Conservation (phyloP, 73 alveolate genomes). For the Blepharisma stoltei region DNA sequence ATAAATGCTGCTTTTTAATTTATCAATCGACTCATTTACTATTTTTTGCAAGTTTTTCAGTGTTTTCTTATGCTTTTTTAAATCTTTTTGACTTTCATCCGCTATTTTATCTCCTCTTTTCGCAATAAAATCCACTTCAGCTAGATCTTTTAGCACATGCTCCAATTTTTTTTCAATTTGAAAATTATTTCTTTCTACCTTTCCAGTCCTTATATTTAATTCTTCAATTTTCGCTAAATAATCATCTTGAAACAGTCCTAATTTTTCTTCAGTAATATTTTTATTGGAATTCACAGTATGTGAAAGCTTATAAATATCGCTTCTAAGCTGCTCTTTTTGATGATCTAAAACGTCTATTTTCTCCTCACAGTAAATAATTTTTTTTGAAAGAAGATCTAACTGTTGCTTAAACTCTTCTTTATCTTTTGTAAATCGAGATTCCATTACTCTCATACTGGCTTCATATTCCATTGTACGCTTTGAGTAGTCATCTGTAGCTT, state of each 20-base stretch:
- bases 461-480: not conserved
- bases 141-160: not conserved
- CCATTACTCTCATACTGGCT: not conserved
- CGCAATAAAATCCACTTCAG: slow-evolving; percentile 5
- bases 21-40: not conserved
- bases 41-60: not conserved
- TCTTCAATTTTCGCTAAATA: too few relatives aligned
- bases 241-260: not conserved
- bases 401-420: not conserved
- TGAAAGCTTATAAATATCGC: not conserved
- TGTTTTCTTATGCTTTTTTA: not conserved
- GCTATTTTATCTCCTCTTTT: not conserved
- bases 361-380: not conserved
- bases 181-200: too few relatives aligned
- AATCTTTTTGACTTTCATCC: not conserved
- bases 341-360: not conserved
- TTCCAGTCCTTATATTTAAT: too few relatives aligned
- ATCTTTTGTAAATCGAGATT: not conserved
- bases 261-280: not conserved
- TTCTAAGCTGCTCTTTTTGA: not conserved
- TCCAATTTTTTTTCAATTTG: slow-evolving; percentile 7
- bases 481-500: not conserved
- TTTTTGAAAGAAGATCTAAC: not conserved
- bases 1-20: not conserved
- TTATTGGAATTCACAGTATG: not conserved